A percentile compares a stretch with the other conserved stretches of the same genome.
phyloP scores from a whole-genome alignment of 2,329 filamentous ascomycete genomes.

The Penicillium thymicola region DNA sequence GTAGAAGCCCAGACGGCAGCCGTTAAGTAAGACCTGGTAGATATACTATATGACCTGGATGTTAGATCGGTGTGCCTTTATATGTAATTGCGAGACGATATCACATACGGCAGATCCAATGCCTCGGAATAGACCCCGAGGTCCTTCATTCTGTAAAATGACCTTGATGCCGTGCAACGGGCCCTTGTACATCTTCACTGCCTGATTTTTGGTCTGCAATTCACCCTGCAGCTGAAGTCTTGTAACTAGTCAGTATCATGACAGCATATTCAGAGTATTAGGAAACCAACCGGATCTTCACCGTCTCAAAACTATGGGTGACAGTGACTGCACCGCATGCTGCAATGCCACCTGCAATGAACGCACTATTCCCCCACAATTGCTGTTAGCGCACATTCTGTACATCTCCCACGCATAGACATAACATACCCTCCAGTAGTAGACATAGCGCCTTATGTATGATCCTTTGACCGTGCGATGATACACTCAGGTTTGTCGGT shows the following conservation, averaged over 20 bases:
- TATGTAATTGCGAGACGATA: background rate
- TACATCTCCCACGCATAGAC: background rate
- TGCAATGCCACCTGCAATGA: conserved; percentile 93
- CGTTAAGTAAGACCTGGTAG: conserved; percentile 95
- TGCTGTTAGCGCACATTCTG: conserved; percentile 11
- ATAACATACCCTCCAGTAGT: conserved; percentile 51
- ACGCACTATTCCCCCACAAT: conserved; percentile 58
- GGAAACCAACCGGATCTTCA: conserved; percentile 80
- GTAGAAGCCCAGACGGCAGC: conserved; percentile 95
- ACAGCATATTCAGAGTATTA: background rate
- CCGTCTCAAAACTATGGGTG: conserved; percentile 96
- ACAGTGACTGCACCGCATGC: conserved; percentile 96
- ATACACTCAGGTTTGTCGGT: conserved; percentile 7
- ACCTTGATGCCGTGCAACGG: conserved; percentile 88
- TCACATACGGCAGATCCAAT: conserved; percentile 70
- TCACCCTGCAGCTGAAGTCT: conserved; percentile 96
- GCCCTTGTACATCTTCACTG: conserved; percentile 83
- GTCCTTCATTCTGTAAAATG: conserved; percentile 85
- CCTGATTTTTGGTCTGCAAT: conserved; percentile 79
- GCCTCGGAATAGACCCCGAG: conserved; percentile 81
- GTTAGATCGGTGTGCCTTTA: background rate
- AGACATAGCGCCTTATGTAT: conserved; percentile 43
- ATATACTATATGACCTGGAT: conserved; percentile 59
- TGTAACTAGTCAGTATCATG: conserved; percentile 13
- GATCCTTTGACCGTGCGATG: background rate